Conservation (phyloP, 768 basidiomycete genomes). For the Pleurotus citrinopileatus region DNA sequence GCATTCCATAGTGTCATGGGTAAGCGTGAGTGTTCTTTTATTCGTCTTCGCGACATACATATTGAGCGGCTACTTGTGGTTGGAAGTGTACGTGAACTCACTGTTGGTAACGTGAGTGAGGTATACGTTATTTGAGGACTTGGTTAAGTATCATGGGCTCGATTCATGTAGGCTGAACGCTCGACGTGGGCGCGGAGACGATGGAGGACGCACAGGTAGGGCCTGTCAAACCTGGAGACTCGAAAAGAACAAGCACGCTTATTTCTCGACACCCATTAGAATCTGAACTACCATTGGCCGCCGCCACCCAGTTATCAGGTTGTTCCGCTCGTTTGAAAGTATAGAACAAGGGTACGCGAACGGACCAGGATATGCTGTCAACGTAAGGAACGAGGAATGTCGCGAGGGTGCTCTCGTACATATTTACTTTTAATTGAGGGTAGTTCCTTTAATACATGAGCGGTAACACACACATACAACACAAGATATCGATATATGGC, state of each 20-base stretch:
- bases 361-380: no score
- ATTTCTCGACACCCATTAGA: no score
- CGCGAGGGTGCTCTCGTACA: background rate
- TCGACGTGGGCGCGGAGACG: background rate
- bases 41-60: background rate
- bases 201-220: background rate
- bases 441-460: slow-evolving; percentile 7
- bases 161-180: background rate
- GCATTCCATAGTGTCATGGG: background rate
- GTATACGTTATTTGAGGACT: background rate
- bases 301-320: no score
- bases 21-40: background rate
- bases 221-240: no score
- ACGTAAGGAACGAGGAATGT: no score
- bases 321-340: no score
- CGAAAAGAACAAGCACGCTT: no score
- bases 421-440: slow-evolving; percentile 6
- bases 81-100: background rate
- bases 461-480: slow-evolving; percentile 7
- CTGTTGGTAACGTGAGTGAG: background rate
- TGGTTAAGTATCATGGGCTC: background rate
- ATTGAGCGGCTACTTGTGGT: background rate
- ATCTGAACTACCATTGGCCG: no score
- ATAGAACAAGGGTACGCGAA: no score
- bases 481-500: slow-evolving; percentile 7